Percentiles rank a stretch among this genome's conserved stretches.
phyloP scores from a whole-genome alignment of 495 filamentous ascomycete species.

The Penicillium salamii region DNA sequence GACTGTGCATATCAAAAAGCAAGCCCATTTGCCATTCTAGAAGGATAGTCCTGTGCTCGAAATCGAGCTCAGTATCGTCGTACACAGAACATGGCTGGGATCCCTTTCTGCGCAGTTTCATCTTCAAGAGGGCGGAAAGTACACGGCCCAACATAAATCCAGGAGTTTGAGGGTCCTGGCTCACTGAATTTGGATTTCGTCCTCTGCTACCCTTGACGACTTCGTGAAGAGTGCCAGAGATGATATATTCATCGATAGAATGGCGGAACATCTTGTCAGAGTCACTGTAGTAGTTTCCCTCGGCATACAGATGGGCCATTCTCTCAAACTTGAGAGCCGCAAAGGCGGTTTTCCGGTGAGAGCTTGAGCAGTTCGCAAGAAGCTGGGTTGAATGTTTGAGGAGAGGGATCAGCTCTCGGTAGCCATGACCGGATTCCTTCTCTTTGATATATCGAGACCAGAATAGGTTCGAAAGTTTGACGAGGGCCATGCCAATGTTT shows the following conservation, averaged over 20 bases:
- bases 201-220: constrained; percentile 28
- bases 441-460: constrained; percentile 61
- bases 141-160: constrained; percentile 47
- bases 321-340: constrained; percentile 54
- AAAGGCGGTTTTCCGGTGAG: constrained; percentile 46
- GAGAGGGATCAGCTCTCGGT: constrained; percentile 36
- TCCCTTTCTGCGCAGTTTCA: constrained; percentile 35
- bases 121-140: constrained; percentile 44
- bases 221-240: constrained; percentile 37
- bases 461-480: constrained; percentile 73
- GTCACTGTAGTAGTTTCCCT: constrained; percentile 31
- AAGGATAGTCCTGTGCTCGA: constrained; percentile 41
- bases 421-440: constrained; percentile 37
- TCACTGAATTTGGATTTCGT: constrained; percentile 19
- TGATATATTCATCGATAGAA: constrained; percentile 47
- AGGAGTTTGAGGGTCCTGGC: constrained; percentile 35
- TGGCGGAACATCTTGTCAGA: constrained; percentile 39
- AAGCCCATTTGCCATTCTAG: constrained; percentile 56
- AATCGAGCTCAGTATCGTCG: constrained; percentile 37
- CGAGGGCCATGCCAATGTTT: constrained; percentile 27
- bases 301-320: constrained; percentile 45
- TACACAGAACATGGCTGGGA: constrained; percentile 31
- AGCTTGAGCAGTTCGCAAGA: constrained; percentile 34
- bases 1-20: constrained; percentile 30
- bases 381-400: constrained; percentile 50